Percentiles rank a stretch among this genome's conserved stretches.
phyloP scores from a whole-genome alignment of 1,284 basidiomycete species.

The Microbotryum violaceum region DNA sequence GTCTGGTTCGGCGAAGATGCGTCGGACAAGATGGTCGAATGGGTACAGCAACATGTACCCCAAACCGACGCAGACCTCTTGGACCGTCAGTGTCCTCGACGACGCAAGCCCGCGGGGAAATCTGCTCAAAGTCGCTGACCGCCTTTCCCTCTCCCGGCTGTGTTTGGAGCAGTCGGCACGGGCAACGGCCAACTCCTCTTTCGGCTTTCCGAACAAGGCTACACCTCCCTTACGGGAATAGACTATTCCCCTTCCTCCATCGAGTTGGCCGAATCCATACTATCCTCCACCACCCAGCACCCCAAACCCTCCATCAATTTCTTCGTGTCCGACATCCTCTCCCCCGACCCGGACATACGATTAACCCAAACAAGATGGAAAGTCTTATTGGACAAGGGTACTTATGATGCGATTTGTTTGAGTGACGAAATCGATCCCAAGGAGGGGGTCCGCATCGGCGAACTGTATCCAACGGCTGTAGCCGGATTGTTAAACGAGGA shows the following conservation, averaged over 20 bases:
- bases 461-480: slow-evolving; percentile 58
- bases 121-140: too few species aligned
- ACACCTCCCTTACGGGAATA: slow-evolving; percentile 60
- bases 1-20: slow-evolving; percentile 81
- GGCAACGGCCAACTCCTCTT: slow-evolving; percentile 81
- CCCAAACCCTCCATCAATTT: slow-evolving; percentile 28
- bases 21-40: slow-evolving; percentile 63
- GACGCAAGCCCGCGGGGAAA: not conserved
- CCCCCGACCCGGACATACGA: slow-evolving; percentile 6
- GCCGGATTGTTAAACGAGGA: slow-evolving; percentile 55
- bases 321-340: slow-evolving; percentile 38
- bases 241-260: slow-evolving; percentile 75
- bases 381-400: slow-evolving; percentile 46
- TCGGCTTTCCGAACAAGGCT: slow-evolving; percentile 60
- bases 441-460: slow-evolving; percentile 46
- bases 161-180: slow-evolving; percentile 52
- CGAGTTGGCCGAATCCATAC: slow-evolving; percentile 35
- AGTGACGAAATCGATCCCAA: slow-evolving; percentile 51
- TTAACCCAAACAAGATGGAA: slow-evolving; percentile 35
- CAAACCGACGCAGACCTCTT: slow-evolving; percentile 30
- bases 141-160: not conserved
- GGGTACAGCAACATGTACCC: slow-evolving; percentile 32
- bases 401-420: slow-evolving; percentile 79
- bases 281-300: slow-evolving; percentile 4
- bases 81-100: slow-evolving; percentile 21